These are phyloP conservation scores for Cladosporium sp. DNA, from an alignment of 2,329 filamentous ascomycete species.

Conservation along the genomic window DNA sequence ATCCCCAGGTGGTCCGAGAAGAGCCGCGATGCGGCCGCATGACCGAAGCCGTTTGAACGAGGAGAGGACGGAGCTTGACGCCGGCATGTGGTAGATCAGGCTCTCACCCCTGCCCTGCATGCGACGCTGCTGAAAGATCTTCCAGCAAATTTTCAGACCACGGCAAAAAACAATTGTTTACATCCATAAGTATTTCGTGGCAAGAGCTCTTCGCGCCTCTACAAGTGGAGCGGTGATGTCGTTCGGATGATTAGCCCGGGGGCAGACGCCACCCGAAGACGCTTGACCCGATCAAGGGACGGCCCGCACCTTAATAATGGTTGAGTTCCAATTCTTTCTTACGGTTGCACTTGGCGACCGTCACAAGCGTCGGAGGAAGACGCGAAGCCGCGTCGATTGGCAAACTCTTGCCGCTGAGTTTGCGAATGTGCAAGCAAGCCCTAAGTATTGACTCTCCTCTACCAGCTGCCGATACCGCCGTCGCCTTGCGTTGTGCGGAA, in stretches of 20 bases:
- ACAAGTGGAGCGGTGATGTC: background rate
- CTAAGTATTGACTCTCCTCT: too few relatives aligned
- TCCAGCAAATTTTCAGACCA: too few relatives aligned
- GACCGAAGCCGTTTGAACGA: too few relatives aligned
- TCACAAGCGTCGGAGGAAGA: too few relatives aligned
- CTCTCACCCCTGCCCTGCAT: too few relatives aligned
- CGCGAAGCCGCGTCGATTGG: too few relatives aligned
- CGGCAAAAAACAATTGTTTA: too few relatives aligned
- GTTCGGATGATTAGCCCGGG: background rate
- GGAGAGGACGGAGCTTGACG: background rate
- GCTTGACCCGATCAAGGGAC: background rate
- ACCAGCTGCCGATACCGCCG: background rate
- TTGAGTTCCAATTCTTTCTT: background rate
- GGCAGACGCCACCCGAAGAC: background rate
- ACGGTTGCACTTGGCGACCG: too few relatives aligned
- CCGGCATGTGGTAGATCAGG: background rate
- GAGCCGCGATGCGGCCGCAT: constrained; percentile 1
- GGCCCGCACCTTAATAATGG: background rate
- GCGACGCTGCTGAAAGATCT: too few relatives aligned
- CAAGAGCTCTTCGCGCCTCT: background rate
- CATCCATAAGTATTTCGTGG: too few relatives aligned
- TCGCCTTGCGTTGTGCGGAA: background rate
- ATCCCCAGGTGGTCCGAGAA: background rate
- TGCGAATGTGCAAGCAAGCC: too few relatives aligned
- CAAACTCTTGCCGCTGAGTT: too few relatives aligned